Evolutionary conservation across 2,329 filamentous ascomycete species (phyloP), one percentile per base, ranked within the genome.

Genomic region (Cladosporium austrohemisphaericum): DNA sequence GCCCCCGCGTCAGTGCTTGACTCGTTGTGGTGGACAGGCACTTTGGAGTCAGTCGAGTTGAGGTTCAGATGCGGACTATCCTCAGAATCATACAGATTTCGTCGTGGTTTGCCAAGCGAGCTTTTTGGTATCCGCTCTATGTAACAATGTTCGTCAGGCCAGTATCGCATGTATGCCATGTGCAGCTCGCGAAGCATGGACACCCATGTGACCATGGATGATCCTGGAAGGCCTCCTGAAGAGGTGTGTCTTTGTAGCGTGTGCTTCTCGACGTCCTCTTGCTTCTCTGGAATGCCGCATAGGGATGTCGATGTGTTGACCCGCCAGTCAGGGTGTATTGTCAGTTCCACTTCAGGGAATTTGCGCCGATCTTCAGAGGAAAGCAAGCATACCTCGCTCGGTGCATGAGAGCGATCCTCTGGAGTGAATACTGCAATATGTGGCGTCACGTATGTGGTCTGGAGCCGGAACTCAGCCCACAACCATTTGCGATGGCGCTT

Each of bases 391-490:
- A 11, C 33, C 4, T 18, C 16, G 19, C 18, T 16, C 18, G 11
- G 11, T n/a, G 14, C 33, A 22, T 11, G 22, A 3, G 26, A 4
- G 3, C 37, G 19, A 7, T 33, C 26, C 28, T 4, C 23, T 19
- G 47, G 41, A 22, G 25, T 28, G 22, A 36, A 46, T 47, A 60
- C 19, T 18, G 35, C 29, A 44, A 69, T 64, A 10, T 66, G 62
- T 2, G 67, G 67, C 2, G 65, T 66, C 35, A 63, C 63, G 52
- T 68, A 70, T n/a, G 63, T 49, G 1, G 67, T 66, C 51, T 70
- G 67, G 28, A 69, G 64, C 23, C 68, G 58, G 36, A 70, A 65
- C 44, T 70, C 58, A n/a, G 55, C 50, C 47, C 55, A 53, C 5
- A 60, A 59, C 31, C 68, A 62, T 18, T 49, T 26, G 1, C 61